Evolutionary conservation across 1,284 basidiomycete species (phyloP).

Genomic region (Pseudozyma thailandica): DNA sequence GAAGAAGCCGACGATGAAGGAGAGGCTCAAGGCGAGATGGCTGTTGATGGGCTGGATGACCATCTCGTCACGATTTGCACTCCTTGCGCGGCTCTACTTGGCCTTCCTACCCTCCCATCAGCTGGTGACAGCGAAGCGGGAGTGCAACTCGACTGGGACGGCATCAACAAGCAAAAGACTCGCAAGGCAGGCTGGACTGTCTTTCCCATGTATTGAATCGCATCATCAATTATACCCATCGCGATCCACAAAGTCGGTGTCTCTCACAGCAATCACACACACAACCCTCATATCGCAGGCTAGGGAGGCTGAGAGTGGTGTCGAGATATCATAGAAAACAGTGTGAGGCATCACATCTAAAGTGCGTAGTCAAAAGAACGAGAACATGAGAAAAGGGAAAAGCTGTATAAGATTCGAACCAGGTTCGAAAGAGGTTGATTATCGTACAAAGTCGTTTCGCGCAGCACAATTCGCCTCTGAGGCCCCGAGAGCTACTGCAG

Average conservation of each 20-base stretch:
- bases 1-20: neutral
- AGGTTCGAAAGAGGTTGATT: conserved; percentile 13
- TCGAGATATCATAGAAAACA: conserved; percentile 15
- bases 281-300: neutral
- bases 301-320: conserved; percentile 26
- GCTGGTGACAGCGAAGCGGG: neutral
- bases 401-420: conserved; percentile 13
- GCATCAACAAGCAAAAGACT: conserved; percentile 17
- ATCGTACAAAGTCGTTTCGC: conserved; percentile 38
- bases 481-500: neutral
- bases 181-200: conserved; percentile 29
- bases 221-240: neutral
- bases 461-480: neutral
- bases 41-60: conserved; percentile 25
- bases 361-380: neutral
- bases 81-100: conserved; percentile 34
- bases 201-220: conserved; percentile 35
- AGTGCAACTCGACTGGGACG: conserved; percentile 27
- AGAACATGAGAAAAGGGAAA: neutral
- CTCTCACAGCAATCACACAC: neutral
- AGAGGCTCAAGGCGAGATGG: conserved; percentile 1
- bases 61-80: conserved; percentile 35
- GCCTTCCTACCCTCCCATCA: conserved; percentile 15
- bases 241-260: neutral
- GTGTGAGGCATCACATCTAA: conserved; percentile 16